A percentile compares a stretch with the other conserved stretches of the same genome.
Conservation (phyloP, 352 stramenopile species). For the Pythium rhizo-oryzae region DNA sequence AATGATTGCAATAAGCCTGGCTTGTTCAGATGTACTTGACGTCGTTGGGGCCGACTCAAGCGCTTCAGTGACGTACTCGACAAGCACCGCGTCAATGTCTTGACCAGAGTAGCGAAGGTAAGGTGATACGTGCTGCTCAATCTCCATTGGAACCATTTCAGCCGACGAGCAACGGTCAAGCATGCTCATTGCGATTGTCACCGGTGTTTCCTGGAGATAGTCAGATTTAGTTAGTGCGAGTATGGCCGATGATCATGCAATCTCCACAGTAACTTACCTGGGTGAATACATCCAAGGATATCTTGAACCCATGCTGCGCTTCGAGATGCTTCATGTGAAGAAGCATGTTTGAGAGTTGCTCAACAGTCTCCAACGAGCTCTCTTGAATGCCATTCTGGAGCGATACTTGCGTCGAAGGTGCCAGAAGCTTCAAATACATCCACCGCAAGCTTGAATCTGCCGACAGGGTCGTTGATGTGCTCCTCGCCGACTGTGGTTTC, state of each 20-base stretch:
- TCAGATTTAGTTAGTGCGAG: no score
- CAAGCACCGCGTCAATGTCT: conserved; percentile 43
- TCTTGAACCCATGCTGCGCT: conserved; percentile 51
- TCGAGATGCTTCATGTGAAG: conserved; percentile 56
- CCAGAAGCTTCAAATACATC: conserved; percentile 13
- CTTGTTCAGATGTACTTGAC: conserved; percentile 26
- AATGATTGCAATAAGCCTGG: conserved; percentile 29
- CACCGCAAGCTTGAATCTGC: conserved; percentile 20
- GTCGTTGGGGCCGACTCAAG: conserved; percentile 25
- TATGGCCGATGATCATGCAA: not conserved
- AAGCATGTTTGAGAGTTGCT: conserved; percentile 43
- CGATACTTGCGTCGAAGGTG: conserved; percentile 24
- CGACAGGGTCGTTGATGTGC: not conserved
- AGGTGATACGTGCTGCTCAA: conserved; percentile 44
- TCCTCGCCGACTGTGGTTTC: not conserved
- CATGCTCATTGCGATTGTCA: conserved; percentile 78
- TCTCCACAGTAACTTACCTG: conserved; percentile 27
- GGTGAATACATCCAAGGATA: conserved; percentile 56
- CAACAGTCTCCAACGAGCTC: conserved; percentile 29
- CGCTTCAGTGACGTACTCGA: conserved; percentile 29
- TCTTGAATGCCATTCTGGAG: not conserved
- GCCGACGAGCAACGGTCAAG: conserved; percentile 51
- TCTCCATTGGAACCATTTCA: conserved; percentile 36
- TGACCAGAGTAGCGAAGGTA: conserved; percentile 54
- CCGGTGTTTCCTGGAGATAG: conserved; percentile 43